Evolutionary conservation across 106 monocot genomes (phyloP), one percentile per base, ranked within the genome.

Genomic region (Alisma plantagoaquatica): DNA sequence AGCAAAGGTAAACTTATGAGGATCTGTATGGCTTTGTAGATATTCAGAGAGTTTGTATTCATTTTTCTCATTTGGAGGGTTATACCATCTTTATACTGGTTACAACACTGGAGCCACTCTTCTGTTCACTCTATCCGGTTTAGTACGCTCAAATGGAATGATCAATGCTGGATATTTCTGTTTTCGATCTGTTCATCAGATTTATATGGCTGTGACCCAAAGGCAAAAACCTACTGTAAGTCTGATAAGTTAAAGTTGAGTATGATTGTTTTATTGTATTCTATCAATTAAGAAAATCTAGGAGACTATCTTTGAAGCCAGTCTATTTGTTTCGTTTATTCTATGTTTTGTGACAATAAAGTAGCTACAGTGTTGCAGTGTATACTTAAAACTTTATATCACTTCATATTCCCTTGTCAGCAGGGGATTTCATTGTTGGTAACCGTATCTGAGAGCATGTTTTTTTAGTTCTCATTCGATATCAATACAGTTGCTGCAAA

Each of bases 21-120:
- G 8, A 20, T 49, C 49, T 24, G 1, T 17, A 17, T 15, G 16
- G 17, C 23, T 49, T 49, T 3, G 23, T 38, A 57, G 57, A 43
- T 57, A 57, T 15, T 43, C 55, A 27, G 57, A 57, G 57, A 57
- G 57, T 24, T 10, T 57, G 41, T 57, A 57, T 41, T 38, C 57
- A 15, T 23, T 26, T n/a, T 57, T 41, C 27, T 57, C 57, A 41
- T 24, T 57, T 16, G 57, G 57, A 15, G 57, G 57, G 33, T 25
- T 57, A 41, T 23, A 25, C 41, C 35, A 57, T 26, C 17, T 57
- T 24, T 22, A 27, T n/a, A 25, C 35, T 43, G 57, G 57, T 22
- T 38, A 38, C 6, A 24, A 57, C 18, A 22, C 10, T 23, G 27
- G n/a, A 15, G 57, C 41, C 26, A 23, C 43, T 38, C 25, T 57